Base-by-base conservation (phyloP, 202 grass and related monocot genomes). In the Panicum virgatum region DNA sequence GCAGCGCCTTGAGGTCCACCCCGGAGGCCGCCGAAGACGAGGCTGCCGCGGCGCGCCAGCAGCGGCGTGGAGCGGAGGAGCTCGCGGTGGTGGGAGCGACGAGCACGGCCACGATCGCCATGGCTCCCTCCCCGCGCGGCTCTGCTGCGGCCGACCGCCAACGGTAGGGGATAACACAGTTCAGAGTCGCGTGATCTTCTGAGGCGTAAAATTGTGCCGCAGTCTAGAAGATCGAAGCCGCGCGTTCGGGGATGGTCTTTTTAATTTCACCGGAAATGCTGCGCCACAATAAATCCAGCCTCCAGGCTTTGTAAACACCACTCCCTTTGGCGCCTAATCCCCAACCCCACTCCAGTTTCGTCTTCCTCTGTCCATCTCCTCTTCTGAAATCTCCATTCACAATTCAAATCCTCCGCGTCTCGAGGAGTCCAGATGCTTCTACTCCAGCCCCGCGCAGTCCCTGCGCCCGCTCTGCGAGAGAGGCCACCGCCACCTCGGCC, bases 1-100 rank as follows among this genome's bases (percentile, higher is more conserved):
- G 86, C 19, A 98, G 87, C 22, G 72, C 86, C 76, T 89, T 86
- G 36, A 98, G 89, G 74, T 94, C 92, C 75, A 98, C 89, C 3
- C 88, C 88, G 2, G 90, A 12, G 9, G 86, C 73, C 56, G 95
- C 80, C 23, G 90, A 85, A 18, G 92, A 94, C 53, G 94, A 92
- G 69, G 90, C 84, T 58, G 84, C 90, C 40, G 79, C 80, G 27
- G 85, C 76, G 8, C 86, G 57, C 92, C 92, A 91, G 14, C 82
- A 57, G 19, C 63, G 78, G 2, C 46, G 63, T 42, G 45, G 57
- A 29, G 47, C 11, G 25, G 66, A 78, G 46, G 62, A 58, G 27
- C n/a, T 73, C 44, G 56, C 45, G 20, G 71, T 62, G 20, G 71
- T 62, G 16, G 88, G 70, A n/a, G 79, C 57, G 7, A 83, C 57